These are phyloP conservation scores for Yamadazyma takamatsuzukensis DNA, from an alignment of 805 yeast genomes.

Conservation along the genomic window DNA sequence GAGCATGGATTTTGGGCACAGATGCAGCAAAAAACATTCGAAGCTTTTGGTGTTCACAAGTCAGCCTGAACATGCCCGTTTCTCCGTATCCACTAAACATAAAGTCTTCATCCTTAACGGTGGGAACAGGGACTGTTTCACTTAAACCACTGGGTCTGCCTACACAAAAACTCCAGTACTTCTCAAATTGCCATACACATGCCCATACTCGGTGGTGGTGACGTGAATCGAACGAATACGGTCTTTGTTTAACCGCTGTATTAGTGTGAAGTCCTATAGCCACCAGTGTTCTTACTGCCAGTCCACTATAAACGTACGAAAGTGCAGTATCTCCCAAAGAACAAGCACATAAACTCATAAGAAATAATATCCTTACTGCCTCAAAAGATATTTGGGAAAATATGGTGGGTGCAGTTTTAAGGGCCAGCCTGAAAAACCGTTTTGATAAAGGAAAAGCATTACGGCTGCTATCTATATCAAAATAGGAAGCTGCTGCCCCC, in stretches of 20 bases:
- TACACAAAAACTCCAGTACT: constrained; percentile 21
- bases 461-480: constrained; percentile 7
- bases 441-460: constrained; percentile 15
- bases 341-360: constrained; percentile 16
- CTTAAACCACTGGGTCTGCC: constrained; percentile 17
- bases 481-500: constrained; percentile 16
- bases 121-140: constrained; percentile 11
- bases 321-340: constrained; percentile 19
- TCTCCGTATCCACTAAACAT: constrained; percentile 13
- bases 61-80: constrained; percentile 10
- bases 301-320: constrained; percentile 17
- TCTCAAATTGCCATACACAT: constrained; percentile 18
- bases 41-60: constrained; percentile 17
- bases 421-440: constrained; percentile 15
- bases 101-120: constrained; percentile 6
- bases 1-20: constrained; percentile 15
- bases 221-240: constrained; percentile 8
- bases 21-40: constrained; percentile 14
- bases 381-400: constrained; percentile 15
- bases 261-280: constrained; percentile 17
- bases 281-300: constrained; percentile 14
- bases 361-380: constrained; percentile 14
- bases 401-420: constrained; percentile 14
- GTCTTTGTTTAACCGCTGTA: not conserved
- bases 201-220: constrained; percentile 17